Conservation (phyloP, 1,139 yeast genomes). For the Diutina ranongensis region DNA sequence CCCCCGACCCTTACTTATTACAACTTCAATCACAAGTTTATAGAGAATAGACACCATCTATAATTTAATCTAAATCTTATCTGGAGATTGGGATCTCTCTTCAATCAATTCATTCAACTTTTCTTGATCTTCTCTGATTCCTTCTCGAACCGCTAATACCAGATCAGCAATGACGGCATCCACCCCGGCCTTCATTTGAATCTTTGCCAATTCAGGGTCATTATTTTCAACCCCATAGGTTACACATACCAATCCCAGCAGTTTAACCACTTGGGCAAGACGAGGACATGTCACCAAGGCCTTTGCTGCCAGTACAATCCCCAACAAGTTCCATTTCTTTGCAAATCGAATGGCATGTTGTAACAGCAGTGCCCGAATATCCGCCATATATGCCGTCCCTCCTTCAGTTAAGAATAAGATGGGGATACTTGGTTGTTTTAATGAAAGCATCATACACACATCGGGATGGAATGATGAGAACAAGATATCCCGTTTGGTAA, state of each 20-base stretch:
- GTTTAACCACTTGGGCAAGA: slow-evolving; percentile 77
- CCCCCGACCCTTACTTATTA: background rate
- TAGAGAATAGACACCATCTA: background rate
- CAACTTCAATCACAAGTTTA: background rate
- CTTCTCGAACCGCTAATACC: slow-evolving; percentile 85
- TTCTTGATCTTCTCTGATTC: slow-evolving; percentile 31
- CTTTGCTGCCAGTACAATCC: slow-evolving; percentile 82
- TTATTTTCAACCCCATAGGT: slow-evolving; percentile 84
- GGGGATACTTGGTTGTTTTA: slow-evolving; percentile 91
- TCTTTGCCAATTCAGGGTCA: slow-evolving; percentile 70
- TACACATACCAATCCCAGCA: slow-evolving; percentile 85
- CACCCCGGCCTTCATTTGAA: slow-evolving; percentile 89
- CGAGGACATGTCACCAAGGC: slow-evolving; percentile 83
- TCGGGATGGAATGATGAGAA: slow-evolving; percentile 96
- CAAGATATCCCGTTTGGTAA: slow-evolving; percentile 72
- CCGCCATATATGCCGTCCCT: slow-evolving; percentile 78
- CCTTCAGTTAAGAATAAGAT: slow-evolving; percentile 82
- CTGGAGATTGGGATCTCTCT: background rate
- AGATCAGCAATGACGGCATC: slow-evolving; percentile 97
- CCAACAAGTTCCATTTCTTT: slow-evolving; percentile 82
- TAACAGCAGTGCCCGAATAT: slow-evolving; percentile 74
- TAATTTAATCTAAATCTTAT: too few species aligned
- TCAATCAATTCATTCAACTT: background rate
- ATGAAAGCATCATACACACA: slow-evolving; percentile 69
- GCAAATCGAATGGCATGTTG: slow-evolving; percentile 92